Percentiles rank a stretch among this genome's conserved stretches.
phyloP scores from a whole-genome alignment of 805 yeast species.

The Hanseniaspora pseudoguilliermondii region DNA sequence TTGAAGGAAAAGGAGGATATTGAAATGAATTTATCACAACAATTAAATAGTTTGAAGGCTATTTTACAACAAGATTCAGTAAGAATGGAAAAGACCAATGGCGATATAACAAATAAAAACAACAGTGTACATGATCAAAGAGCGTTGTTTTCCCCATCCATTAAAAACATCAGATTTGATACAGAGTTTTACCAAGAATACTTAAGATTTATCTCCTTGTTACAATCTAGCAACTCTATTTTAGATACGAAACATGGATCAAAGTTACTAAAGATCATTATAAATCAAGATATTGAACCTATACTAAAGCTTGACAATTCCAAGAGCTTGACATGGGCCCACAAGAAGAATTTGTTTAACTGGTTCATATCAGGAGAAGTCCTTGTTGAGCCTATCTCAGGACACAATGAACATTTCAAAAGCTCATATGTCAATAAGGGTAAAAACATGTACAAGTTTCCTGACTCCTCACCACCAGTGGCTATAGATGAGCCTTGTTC shows the following conservation, averaged over 20 bases:
- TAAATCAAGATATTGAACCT: conserved; percentile 72
- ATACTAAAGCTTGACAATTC: conserved; percentile 51
- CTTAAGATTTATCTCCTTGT: conserved; percentile 28
- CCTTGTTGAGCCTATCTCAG: conserved; percentile 73
- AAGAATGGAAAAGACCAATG: neutral
- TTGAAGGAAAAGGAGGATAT: conserved; percentile 57
- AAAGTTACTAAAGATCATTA: conserved; percentile 48
- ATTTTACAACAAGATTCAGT: conserved; percentile 30
- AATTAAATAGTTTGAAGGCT: conserved; percentile 53
- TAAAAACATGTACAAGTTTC: conserved; percentile 32
- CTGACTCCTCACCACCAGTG: conserved; percentile 47
- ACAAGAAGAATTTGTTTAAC: conserved; percentile 46
- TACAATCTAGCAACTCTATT: conserved; percentile 27
- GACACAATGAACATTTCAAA: conserved; percentile 58
- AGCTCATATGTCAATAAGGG: neutral
- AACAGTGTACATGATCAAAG: neutral
- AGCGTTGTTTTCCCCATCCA: conserved; percentile 31
- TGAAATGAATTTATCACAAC: conserved; percentile 51
- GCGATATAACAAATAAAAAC: neutral
- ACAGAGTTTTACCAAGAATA: conserved; percentile 29
- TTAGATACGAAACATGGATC: conserved; percentile 33
- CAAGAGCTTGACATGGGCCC: conserved; percentile 51
- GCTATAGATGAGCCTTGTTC: conserved; percentile 68
- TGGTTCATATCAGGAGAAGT: conserved; percentile 70
- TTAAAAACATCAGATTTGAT: conserved; percentile 34